phyloP scores from a whole-genome alignment of 257 asterid species.

The Lithospermum erythrorhizon region DNA sequence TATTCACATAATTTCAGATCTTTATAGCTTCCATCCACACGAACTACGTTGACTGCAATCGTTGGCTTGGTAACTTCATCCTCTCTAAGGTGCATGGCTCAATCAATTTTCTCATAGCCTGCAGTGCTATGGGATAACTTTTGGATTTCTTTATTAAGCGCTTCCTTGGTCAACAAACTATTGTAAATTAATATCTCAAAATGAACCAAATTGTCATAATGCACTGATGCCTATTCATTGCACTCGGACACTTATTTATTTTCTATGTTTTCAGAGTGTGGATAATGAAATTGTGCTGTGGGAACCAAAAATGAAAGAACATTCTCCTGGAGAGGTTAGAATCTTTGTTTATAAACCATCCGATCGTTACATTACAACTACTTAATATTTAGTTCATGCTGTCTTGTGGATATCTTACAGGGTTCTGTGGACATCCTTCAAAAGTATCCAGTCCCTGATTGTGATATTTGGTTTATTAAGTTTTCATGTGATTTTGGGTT shows the following conservation, averaged over 20 bases:
- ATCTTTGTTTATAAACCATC: slow-evolving; percentile 5
- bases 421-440: slow-evolving; percentile 92
- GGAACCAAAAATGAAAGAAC: slow-evolving; percentile 97
- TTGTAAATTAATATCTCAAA: background rate
- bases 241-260: slow-evolving; percentile 6
- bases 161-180: background rate
- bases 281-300: slow-evolving; percentile 90
- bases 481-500: slow-evolving; percentile 83
- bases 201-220: background rate
- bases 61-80: slow-evolving; percentile 94
- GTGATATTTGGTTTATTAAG: slow-evolving; percentile 97
- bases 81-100: slow-evolving; percentile 64
- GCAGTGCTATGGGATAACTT: background rate
- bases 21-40: slow-evolving; percentile 91
- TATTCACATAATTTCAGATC: slow-evolving; percentile 27
- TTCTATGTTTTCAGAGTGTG: slow-evolving; percentile 59
- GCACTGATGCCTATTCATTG: background rate
- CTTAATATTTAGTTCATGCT: slow-evolving; percentile 4
- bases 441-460: slow-evolving; percentile 93
- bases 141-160: background rate
- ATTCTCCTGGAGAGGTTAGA: slow-evolving; percentile 94
- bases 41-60: slow-evolving; percentile 88
- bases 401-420: slow-evolving; percentile 33
- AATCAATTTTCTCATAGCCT: background rate
- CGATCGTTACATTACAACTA: background rate